Evolutionary conservation across 1,284 basidiomycete species (phyloP), one percentile per base, ranked within the genome.

Genomic region (Phlebopus sp.): DNA sequence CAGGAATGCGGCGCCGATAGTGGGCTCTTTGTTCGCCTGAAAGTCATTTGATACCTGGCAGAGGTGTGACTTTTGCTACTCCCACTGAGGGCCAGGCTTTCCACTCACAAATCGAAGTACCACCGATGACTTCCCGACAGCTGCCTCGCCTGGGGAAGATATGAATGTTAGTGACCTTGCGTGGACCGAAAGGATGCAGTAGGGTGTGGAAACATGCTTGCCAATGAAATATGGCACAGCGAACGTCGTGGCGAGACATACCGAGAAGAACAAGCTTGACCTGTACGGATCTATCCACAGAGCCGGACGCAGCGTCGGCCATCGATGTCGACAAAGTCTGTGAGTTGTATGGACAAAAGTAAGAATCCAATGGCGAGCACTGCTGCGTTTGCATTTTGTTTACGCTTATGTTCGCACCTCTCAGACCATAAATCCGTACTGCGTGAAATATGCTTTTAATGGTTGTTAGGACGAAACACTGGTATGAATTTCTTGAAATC

Each of bases 51-150:
- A 86, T 47, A 91, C 88, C 89, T 91, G 53, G 14, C 47, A 38
- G 47, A 55, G 49, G 25, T 49, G 46, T 50, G 44, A 46, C 1
- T 40, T 13, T 51, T 37, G 13, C 29, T 25, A 41, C 4, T 11
- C 23, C 5, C 38, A 14, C 9, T 30, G 23, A 47, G 4, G 5
- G 46, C 21, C 19, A 48, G 14, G 48, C 36, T 11, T 18, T 37
- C 15, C 23, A 79, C 86, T 65, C 68, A 97, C 95, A 67, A 99
- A 99, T 69, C 97, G 88, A 53, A 99, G 82, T 34, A 99, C 97
- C 50, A 99, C 86, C 21, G 95, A 98, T n/a, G 95, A 97, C 77
- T 99, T 99, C 55, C 97, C 97, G 47, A 99, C 97, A 49, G 97
- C 96, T 52, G 96, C 94, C 77, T 99, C 97, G 59, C 96, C 92